Evolutionary conservation across 768 basidiomycete genomes (phyloP).

Genomic region (Rhodotorula diobovata): DNA sequence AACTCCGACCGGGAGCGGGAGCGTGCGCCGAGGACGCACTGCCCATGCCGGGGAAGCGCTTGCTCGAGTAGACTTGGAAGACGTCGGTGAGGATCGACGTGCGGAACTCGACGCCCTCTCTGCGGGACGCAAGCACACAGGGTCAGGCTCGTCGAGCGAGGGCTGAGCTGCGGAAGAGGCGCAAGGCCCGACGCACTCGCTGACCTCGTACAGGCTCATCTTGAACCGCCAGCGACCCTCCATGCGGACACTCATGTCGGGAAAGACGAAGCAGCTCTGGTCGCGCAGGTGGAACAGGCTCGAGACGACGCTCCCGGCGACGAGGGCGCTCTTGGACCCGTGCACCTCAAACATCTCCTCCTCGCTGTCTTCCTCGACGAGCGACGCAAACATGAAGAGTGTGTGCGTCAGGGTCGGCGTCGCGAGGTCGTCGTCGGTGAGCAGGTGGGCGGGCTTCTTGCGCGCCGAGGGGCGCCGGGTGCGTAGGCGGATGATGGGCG

Average conservation of each 20-base stretch:
- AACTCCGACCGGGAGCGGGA: too few species aligned
- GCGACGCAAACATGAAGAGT: conserved; percentile 34
- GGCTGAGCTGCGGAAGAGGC: neutral
- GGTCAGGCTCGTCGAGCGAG: conserved; percentile 2
- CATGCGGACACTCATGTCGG: conserved; percentile 83
- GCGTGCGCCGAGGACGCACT: conserved; percentile 53
- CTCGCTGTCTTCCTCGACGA: conserved; percentile 33
- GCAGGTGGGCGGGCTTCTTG: neutral
- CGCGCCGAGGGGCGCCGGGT: conserved; percentile 49
- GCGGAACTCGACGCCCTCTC: conserved; percentile 81
- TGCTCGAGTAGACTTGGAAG: conserved; percentile 92
- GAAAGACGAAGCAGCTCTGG: conserved; percentile 80
- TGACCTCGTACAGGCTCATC: conserved; percentile 79
- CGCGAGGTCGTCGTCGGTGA: conserved; percentile 25
- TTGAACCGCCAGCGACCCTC: conserved; percentile 84
- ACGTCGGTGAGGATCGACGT: conserved; percentile 80
- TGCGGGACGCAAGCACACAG: conserved; percentile 45
- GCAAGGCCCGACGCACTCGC: conserved; percentile 60
- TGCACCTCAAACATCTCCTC: conserved; percentile 23
- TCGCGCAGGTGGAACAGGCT: conserved; percentile 86
- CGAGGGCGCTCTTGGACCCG: conserved; percentile 61
- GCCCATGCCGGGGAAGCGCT: conserved; percentile 96
- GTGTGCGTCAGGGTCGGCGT: conserved; percentile 35
- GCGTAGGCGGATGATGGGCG: conserved; percentile 90
- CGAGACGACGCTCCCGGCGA: conserved; percentile 84